Evolutionary conservation across 2,329 filamentous ascomycete genomes (phyloP).

Genomic region (Calonectria hongkongensis): DNA sequence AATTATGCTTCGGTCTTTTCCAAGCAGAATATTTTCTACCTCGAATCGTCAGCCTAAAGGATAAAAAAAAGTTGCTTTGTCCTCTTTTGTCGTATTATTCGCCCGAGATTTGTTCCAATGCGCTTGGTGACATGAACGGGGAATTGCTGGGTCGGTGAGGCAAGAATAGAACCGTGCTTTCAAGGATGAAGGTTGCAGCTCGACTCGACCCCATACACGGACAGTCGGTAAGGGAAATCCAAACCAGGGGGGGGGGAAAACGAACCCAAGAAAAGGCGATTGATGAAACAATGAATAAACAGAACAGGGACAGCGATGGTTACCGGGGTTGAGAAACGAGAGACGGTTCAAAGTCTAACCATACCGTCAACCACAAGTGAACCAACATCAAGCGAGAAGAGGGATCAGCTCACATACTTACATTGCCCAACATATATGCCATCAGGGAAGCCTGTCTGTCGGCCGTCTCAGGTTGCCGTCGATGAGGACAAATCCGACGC

Average conservation of each 20-base stretch:
- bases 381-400: conserved; percentile 23
- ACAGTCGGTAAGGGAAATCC: conserved; percentile 7
- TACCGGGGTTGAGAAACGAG: conserved; percentile 19
- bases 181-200: conserved; percentile 28
- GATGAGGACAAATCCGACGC: conserved; percentile 49
- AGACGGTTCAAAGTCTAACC: conserved; percentile 38
- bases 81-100: neutral
- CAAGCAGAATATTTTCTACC: conserved; percentile 39
- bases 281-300: conserved; percentile 25
- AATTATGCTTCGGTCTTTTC: conserved; percentile 39
- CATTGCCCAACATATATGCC: conserved; percentile 51
- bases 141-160: conserved; percentile 25
- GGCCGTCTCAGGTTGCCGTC: conserved; percentile 52
- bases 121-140: conserved; percentile 30
- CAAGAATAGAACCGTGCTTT: conserved; percentile 32
- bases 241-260: conserved; percentile 4
- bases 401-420: conserved; percentile 50
- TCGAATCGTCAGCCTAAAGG: conserved; percentile 44
- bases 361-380: conserved; percentile 34
- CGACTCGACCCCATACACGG: conserved; percentile 19
- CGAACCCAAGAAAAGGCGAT: conserved; percentile 20
- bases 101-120: conserved; percentile 13
- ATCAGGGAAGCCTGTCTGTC: conserved; percentile 39
- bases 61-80: conserved; percentile 3
- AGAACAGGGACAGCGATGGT: conserved; percentile 20